Conservation (phyloP, 441 rosid species). For the Capsella rubella region DNA sequence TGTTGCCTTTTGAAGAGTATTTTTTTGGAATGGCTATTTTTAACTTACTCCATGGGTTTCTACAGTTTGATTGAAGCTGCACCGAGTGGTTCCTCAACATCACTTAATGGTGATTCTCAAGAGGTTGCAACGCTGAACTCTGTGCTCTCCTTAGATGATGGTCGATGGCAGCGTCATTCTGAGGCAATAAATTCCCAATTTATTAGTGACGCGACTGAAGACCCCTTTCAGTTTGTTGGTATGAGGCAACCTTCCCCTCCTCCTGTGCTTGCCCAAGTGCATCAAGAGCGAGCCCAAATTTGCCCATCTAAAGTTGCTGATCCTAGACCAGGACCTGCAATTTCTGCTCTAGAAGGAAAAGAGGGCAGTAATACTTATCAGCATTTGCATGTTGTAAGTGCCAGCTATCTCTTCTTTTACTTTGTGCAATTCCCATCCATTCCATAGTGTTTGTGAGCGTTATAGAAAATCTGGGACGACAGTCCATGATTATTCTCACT, state of each 20-base stretch:
- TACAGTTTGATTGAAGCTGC: slow-evolving; percentile 64
- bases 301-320: slow-evolving; percentile 96
- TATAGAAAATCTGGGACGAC: slow-evolving; percentile 10
- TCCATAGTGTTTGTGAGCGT: neutral
- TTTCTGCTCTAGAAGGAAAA: slow-evolving; percentile 59
- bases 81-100: slow-evolving; percentile 46
- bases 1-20: neutral
- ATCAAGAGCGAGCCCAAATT: slow-evolving; percentile 64
- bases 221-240: slow-evolving; percentile 80
- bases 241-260: slow-evolving; percentile 90
- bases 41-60: slow-evolving; percentile 40
- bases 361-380: slow-evolving; percentile 66
- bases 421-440: slow-evolving; percentile 1
- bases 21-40: slow-evolving; percentile 31
- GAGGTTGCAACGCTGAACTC: slow-evolving; percentile 65
- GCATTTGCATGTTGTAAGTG: slow-evolving; percentile 86
- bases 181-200: slow-evolving; percentile 59
- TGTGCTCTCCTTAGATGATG: slow-evolving; percentile 92
- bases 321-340: slow-evolving; percentile 98
- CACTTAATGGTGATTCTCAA: slow-evolving; percentile 55
- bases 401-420: neutral
- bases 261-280: slow-evolving; percentile 90
- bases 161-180: slow-evolving; percentile 70
- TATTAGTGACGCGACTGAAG: slow-evolving; percentile 64
- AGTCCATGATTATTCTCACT: neutral